phyloP scores from a whole-genome alignment of 495 filamentous ascomycete genomes.

The Ramalina intermedia region DNA sequence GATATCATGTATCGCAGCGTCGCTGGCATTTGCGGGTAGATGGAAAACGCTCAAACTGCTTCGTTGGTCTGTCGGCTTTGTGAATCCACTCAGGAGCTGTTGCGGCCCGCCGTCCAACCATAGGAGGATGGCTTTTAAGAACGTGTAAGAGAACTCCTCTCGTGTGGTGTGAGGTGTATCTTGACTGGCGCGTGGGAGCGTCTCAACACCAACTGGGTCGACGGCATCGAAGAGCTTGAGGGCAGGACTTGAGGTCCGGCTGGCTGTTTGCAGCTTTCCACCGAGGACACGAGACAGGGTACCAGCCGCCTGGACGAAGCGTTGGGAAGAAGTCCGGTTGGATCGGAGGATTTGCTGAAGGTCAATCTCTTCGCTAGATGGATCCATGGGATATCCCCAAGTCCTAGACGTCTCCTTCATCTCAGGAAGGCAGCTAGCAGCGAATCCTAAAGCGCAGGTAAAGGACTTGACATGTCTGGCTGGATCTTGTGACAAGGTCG shows the following conservation, averaged over 20 bases:
- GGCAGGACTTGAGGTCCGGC: constrained; percentile 15
- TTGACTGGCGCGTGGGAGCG: constrained; percentile 31
- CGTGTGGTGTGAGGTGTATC: constrained; percentile 21
- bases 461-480: constrained; percentile 29
- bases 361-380: constrained; percentile 33
- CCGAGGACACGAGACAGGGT: constrained; percentile 42
- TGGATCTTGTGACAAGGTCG: constrained; percentile 17
- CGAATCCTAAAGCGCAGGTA: constrained; percentile 30
- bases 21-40: constrained; percentile 31
- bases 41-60: constrained; percentile 33
- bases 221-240: constrained; percentile 31
- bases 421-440: constrained; percentile 33
- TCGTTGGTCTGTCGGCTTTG: constrained; percentile 21
- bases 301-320: constrained; percentile 57
- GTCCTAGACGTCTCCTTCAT: constrained; percentile 40
- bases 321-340: constrained; percentile 41
- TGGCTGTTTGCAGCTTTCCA: constrained; percentile 26
- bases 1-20: constrained; percentile 37
- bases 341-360: constrained; percentile 42
- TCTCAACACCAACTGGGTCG: constrained; percentile 12
- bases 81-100: constrained; percentile 41
- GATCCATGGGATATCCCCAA: constrained; percentile 49
- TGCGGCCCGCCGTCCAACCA: constrained; percentile 45
- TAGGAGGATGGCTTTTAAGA: constrained; percentile 47
- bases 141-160: constrained; percentile 48